Evolutionary conservation across 441 rosid species (phyloP), one percentile per base, ranked within the genome.

Genomic region (Aquilaria agallochum): DNA sequence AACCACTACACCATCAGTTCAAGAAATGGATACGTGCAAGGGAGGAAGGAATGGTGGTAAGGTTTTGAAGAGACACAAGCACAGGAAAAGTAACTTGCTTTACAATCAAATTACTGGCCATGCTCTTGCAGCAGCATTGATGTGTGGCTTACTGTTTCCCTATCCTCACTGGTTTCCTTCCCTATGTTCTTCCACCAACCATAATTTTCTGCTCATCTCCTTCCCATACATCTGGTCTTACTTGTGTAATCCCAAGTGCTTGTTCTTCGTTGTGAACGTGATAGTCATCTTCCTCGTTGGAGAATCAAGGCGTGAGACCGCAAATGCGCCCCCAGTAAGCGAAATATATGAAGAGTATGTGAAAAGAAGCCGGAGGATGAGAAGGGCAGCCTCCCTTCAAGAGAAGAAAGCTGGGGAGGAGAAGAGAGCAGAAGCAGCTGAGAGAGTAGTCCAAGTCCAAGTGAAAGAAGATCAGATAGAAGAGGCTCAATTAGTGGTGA

Each of bases 231-330:
- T 70, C 33, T 59, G 62, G 60, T 63, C 80, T 48, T 80, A 59
- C 13, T 59, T 71, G 42, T 65, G 58, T 32, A 64, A 64, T 47
- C 86, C 88, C 1, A 79, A 67, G 63, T 78, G 76, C 53, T 67
- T 84, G 77, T 84, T 87, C 59, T 2, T 87, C 5, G 71, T 84
- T 1, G 79, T 75, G 32, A 87, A 87, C 65, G 74, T 73, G 46
- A 87, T 87, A 49, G 72, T 87, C 51, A 68, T 62, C 56, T 70
- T 77, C 69, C 88, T 87, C 8, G 72, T 82, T 15, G 78, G 90
- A 56, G 78, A 84, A 69, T 82, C 84, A 13, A 74, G 45, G 72
- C 55, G 77, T 31, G 10, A 20, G 20, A 56, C 74, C 51, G 54
- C 68, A 30, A n/a, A 32, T 0, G 30, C 77, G 15, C 47, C 76